Evolutionary conservation across 495 filamentous ascomycete species (phyloP).

Genomic region (Endocarpon pusillum): DNA sequence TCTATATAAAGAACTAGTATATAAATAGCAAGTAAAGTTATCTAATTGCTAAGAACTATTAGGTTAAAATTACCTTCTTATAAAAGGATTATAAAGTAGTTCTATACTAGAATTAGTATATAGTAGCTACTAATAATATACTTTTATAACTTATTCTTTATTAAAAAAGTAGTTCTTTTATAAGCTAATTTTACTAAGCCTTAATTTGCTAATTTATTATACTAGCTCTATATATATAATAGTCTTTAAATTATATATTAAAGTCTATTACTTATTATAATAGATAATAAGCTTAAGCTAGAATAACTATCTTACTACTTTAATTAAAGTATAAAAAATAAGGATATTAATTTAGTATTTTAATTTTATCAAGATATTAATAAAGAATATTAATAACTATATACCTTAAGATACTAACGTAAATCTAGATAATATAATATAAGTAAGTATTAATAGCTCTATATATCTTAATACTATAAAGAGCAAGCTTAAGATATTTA

Average conservation of each 20-base stretch:
- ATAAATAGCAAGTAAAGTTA: no score
- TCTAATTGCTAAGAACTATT: no score
- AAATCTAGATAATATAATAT: slow-evolving; percentile 11
- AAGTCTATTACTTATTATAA: slow-evolving; percentile 25
- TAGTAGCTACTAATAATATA: no score
- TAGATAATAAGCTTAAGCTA: slow-evolving; percentile 5
- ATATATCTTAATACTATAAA: slow-evolving; percentile 12
- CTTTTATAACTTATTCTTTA: no score
- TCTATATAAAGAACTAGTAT: slow-evolving; percentile 8
- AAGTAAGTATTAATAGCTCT: slow-evolving; percentile 11
- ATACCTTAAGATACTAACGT: slow-evolving; percentile 7
- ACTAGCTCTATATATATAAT: no score
- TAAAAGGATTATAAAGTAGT: slow-evolving; percentile 6
- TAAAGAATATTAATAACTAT: slow-evolving; percentile 8
- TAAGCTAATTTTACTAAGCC: no score
- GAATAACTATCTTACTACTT: no score
- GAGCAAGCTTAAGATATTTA: slow-evolving; percentile 8
- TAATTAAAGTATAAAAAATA: slow-evolving; percentile 5
- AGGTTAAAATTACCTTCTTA: slow-evolving; percentile 5
- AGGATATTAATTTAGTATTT: slow-evolving; percentile 3
- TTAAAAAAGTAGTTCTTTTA: no score
- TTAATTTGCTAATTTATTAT: no score
- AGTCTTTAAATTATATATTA: no score
- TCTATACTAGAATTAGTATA: no score
- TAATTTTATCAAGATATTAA: slow-evolving; percentile 8